Conservation (phyloP, 257 asterid genomes). For the Buddleja alternifolia region DNA sequence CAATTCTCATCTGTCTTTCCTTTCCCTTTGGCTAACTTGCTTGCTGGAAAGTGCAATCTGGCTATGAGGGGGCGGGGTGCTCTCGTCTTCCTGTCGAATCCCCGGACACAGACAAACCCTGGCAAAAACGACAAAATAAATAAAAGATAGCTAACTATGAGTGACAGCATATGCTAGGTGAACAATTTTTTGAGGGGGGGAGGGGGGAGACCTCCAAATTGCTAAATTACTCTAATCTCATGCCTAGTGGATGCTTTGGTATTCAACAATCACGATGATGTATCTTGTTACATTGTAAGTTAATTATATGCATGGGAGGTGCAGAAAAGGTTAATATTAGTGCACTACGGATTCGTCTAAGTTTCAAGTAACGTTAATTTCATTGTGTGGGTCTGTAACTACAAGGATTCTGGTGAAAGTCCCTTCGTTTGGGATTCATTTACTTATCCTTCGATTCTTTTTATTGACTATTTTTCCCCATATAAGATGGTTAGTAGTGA, state of each 20-base stretch:
- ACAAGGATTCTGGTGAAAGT: neutral
- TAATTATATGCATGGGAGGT: no score
- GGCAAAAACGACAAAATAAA: no score
- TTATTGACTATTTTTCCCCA: neutral
- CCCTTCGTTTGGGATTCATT: neutral
- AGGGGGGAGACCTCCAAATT: no score
- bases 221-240: neutral
- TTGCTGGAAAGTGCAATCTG: conserved; percentile 89
- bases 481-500: neutral
- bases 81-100: conserved; percentile 77
- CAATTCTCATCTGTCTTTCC: conserved; percentile 52
- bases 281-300: no score
- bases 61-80: conserved; percentile 93
- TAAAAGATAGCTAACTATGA: conserved; percentile 10
- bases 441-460: no score
- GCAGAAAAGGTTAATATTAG: no score
- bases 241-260: no score
- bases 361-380: no score
- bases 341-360: no score
- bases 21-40: conserved; percentile 62
- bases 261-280: no score
- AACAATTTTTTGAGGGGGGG: conserved; percentile 10
- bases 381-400: neutral
- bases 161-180: neutral
- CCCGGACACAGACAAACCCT: conserved; percentile 97